These are phyloP conservation scores for Epichloe sylvatica DNA, from an alignment of 2,329 filamentous ascomycete genomes.

Conservation along the genomic window DNA sequence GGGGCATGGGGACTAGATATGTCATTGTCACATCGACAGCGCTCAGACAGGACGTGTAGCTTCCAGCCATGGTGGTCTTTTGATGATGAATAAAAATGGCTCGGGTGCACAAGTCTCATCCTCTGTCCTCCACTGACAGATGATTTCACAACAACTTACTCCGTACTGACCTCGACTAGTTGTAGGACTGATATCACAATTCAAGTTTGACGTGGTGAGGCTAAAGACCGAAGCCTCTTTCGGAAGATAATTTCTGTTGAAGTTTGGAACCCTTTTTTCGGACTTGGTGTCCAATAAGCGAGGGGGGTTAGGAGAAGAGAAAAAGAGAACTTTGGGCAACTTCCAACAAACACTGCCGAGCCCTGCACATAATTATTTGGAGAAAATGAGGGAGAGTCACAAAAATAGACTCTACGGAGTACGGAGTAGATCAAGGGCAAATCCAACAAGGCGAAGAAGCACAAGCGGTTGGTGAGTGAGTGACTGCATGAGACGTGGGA, in stretches of 20 bases:
- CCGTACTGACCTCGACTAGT: background rate
- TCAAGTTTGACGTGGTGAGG: background rate
- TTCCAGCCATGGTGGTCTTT: background rate
- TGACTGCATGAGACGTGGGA: background rate
- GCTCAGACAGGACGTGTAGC: background rate
- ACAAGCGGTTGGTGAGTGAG: background rate
- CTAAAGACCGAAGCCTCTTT: background rate
- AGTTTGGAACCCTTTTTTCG: background rate
- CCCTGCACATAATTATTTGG: background rate
- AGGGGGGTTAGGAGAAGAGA: background rate
- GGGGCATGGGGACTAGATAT: background rate
- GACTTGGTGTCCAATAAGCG: background rate
- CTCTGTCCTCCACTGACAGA: background rate
- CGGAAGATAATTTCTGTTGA: background rate
- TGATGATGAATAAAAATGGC: background rate
- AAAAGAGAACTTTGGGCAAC: background rate
- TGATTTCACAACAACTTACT: background rate
- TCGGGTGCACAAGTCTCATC: background rate
- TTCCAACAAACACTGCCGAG: background rate
- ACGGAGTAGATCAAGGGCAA: background rate
- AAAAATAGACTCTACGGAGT: background rate
- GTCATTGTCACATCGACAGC: background rate
- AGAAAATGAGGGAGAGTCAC: background rate
- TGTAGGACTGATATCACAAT: background rate
- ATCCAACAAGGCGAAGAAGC: constrained; percentile 1